phyloP scores from a whole-genome alignment of 1,284 basidiomycete species.

The Pyrrhoderma noxium region DNA sequence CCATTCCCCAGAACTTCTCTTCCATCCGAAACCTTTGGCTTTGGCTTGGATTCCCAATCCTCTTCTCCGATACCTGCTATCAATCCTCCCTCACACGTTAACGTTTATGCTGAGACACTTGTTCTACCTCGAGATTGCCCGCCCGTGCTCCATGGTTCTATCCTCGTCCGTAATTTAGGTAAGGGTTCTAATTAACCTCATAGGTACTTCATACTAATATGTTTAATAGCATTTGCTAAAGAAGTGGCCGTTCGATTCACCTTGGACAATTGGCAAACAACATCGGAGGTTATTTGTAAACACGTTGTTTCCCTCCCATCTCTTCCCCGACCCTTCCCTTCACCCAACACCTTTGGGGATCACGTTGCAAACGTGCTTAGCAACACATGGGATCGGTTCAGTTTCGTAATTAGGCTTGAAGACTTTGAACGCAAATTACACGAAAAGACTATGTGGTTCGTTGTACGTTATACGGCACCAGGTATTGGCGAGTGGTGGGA shows the following conservation, averaged over 20 bases:
- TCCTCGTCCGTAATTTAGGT: slow-evolving; percentile 46
- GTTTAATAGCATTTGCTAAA: slow-evolving; percentile 71
- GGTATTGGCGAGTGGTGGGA: slow-evolving; percentile 76
- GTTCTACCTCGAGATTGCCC: slow-evolving; percentile 33
- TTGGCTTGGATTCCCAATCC: slow-evolving; percentile 36
- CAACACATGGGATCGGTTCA: slow-evolving; percentile 47
- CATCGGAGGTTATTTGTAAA: slow-evolving; percentile 74
- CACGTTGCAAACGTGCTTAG: slow-evolving; percentile 20
- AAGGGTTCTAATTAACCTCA: slow-evolving; percentile 51
- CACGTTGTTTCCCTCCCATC: slow-evolving; percentile 50
- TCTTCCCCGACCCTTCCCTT: slow-evolving; percentile 34
- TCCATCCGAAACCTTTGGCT: slow-evolving; percentile 21
- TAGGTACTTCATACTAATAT: slow-evolving; percentile 42
- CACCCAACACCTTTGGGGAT: slow-evolving; percentile 29
- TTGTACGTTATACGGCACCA: slow-evolving; percentile 46
- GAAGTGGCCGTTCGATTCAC: slow-evolving; percentile 85
- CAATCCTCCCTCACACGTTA: slow-evolving; percentile 31
- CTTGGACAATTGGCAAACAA: slow-evolving; percentile 90
- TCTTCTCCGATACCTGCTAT: slow-evolving; percentile 39
- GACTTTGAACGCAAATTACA: slow-evolving; percentile 66
- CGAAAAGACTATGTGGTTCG: slow-evolving; percentile 59
- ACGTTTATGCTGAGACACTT: slow-evolving; percentile 47
- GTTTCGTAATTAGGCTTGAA: slow-evolving; percentile 63
- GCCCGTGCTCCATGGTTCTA: slow-evolving; percentile 34
- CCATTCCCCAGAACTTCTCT: slow-evolving; percentile 30